Evolutionary conservation across 148 eudicot species (phyloP).

Genomic region (Nepenthes mirabilis): DNA sequence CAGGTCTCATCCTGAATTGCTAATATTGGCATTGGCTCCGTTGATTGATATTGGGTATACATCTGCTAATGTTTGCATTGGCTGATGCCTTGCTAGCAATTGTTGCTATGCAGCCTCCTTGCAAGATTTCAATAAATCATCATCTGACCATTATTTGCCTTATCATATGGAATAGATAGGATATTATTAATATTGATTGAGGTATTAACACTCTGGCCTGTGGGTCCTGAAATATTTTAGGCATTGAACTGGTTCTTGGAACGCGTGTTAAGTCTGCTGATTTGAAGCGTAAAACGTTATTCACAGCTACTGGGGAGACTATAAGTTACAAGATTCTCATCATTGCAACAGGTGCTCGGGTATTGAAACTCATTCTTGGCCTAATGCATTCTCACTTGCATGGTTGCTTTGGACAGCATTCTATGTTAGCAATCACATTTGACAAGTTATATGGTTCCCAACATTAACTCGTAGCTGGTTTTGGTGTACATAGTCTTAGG

Average conservation of each 20-base stretch:
- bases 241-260: constrained; percentile 92
- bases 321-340: constrained; percentile 89
- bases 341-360: constrained; percentile 99
- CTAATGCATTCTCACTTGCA: constrained; percentile 5
- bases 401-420: background rate
- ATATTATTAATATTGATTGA: background rate
- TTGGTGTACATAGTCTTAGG: too few species aligned
- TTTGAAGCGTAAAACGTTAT: constrained; percentile 77
- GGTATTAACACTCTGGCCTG: background rate
- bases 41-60: too few species aligned
- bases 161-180: too few species aligned
- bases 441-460: too few species aligned
- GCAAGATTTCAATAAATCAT: too few species aligned
- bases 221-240: constrained; percentile 13
- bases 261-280: constrained; percentile 87
- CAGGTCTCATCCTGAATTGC: too few species aligned
- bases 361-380: constrained; percentile 29
- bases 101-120: too few species aligned
- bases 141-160: too few species aligned
- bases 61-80: too few species aligned
- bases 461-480: too few species aligned
- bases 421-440: background rate
- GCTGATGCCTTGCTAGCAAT: too few species aligned
- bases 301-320: constrained; percentile 91
- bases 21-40: too few species aligned